Evolutionary conservation across 345 rosid genomes (phyloP), one percentile per base, ranked within the genome.

Genomic region (Ceriops decandra): DNA sequence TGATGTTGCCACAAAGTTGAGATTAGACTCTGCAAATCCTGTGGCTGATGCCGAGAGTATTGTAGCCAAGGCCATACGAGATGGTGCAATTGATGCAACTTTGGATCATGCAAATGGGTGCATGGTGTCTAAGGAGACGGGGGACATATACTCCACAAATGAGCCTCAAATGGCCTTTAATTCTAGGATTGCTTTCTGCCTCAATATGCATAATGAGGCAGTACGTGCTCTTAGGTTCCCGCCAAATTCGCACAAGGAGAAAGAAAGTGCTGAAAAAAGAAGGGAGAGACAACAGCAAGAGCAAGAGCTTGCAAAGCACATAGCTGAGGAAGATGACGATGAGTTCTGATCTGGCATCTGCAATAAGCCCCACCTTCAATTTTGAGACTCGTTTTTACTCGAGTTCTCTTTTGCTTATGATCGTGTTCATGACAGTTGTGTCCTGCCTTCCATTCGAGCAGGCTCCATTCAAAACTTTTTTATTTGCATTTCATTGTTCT

Each of bases 141-240:
- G 92, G 38, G 98, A 91, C 73, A 85, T 93, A 51, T 91, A 88
- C 78, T 89, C 98, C 1, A 89, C 95, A 20, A 91, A 83, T 24
- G 97, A 91, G 74, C 97, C 96, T n/a, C 98, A 91, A 69, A 70
- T 77, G 1, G 97, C 95, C 31, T 91, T 93, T 54, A 86, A 91
- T 85, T 93, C 95, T 2, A 85, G 96, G 67, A 89, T 91, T 21
- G 88, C 97, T 0, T 90, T 89, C 77, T 93, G 95, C 68, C 86
- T 93, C 59, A 87, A 89, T 77, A 90, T 87, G 93, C 90, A 93
- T 58, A 93, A 93, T n/a, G 96, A 87, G 74, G 93, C 97, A 4
- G 87, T 87, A 3, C 76, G 85, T 36, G 97, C 98, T 5, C 77
- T 87, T 71, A 77, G 87, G 57, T 89, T 82, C 72, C 93, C 96